Evolutionary conservation across 164 flowering plant genomes (phyloP).

Genomic region (Brasenia schreberi): DNA sequence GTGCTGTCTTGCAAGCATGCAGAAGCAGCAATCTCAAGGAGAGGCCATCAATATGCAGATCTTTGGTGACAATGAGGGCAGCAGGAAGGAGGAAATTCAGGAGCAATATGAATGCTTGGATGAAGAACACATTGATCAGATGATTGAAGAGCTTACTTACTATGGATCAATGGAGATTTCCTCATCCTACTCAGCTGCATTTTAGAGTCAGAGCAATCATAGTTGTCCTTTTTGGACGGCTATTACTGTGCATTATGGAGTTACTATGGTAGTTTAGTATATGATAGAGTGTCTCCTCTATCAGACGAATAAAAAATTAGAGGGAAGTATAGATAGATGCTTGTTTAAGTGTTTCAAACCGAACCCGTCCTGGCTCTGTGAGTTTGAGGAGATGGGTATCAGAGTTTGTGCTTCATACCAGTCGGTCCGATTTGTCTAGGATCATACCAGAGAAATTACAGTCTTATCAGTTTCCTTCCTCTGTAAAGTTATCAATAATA

Average conservation of each 20-base stretch:
- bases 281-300: too few species aligned
- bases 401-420: not conserved
- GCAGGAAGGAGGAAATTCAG: not conserved
- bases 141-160: conserved; percentile 13
- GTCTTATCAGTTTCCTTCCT: too few species aligned
- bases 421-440: not conserved
- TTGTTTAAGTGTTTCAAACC: not conserved
- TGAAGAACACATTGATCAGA: conserved; percentile 10
- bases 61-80: not conserved
- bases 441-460: too few species aligned
- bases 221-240: too few species aligned
- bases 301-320: too few species aligned
- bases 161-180: conserved; percentile 11
- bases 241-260: too few species aligned
- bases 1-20: conserved; percentile 4
- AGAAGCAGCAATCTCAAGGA: not conserved
- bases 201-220: not conserved
- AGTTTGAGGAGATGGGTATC: not conserved
- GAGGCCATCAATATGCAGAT: not conserved
- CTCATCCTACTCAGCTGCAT: not conserved
- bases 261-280: too few species aligned
- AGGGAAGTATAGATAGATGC: not conserved
- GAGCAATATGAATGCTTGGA: conserved; percentile 3
- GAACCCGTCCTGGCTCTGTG: not conserved
- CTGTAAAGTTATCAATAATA: not conserved